phyloP scores from a whole-genome alignment of 2,329 filamentous ascomycete species.

The Ophiostoma quercus region DNA sequence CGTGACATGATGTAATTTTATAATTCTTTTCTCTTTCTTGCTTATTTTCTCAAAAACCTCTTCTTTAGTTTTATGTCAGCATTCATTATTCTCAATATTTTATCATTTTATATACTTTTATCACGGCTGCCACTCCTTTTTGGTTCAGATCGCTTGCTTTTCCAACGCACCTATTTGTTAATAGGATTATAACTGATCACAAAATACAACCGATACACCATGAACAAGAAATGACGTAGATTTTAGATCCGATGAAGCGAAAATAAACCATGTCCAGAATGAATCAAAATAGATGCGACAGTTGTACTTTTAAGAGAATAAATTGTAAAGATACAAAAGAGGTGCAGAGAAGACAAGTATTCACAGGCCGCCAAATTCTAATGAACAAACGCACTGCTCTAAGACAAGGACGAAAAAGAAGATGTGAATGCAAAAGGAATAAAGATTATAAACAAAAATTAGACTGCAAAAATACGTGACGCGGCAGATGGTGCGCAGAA shows the following conservation, averaged over 20 bases:
- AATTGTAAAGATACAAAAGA: constrained; percentile 9
- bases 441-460: constrained; percentile 3
- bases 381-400: neutral
- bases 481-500: neutral
- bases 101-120: neutral
- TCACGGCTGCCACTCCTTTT: neutral
- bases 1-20: constrained; percentile 37
- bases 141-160: too few species aligned
- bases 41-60: neutral
- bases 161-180: neutral
- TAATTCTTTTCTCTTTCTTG: neutral
- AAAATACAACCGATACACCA: neutral
- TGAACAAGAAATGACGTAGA: too few species aligned
- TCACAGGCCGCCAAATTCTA: neutral
- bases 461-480: neutral
- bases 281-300: neutral
- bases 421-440: neutral
- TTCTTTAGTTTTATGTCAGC: neutral
- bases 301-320: neutral
- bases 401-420: neutral
- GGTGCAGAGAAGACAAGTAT: neutral
- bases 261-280: neutral
- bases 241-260: neutral
- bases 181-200: neutral
- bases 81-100: neutral